Percentiles rank a stretch among this genome's conserved stretches.
phyloP scores from a whole-genome alignment of 2,329 filamentous ascomycete genomes.

The Alternaria conjuncta region DNA sequence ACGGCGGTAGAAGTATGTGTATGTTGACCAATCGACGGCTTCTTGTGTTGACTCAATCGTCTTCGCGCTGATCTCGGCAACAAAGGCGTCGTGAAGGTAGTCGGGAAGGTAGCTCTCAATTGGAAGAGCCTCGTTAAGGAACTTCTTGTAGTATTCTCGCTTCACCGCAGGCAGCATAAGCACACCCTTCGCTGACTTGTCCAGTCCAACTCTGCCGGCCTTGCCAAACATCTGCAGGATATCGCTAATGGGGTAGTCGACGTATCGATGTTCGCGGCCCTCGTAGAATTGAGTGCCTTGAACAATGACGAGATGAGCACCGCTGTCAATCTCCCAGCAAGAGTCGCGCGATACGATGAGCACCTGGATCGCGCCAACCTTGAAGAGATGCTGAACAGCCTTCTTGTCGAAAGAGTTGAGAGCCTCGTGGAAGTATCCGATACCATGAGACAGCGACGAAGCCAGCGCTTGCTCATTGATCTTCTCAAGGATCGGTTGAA shows the following conservation, averaged over 20 bases:
- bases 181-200: slow-evolving; percentile 86
- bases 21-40: slow-evolving; percentile 97
- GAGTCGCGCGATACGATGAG: slow-evolving; percentile 84
- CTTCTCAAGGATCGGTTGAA: slow-evolving; percentile 79
- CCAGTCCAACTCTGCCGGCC: slow-evolving; percentile 77
- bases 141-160: slow-evolving; percentile 98
- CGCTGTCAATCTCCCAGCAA: slow-evolving; percentile 92
- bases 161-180: slow-evolving; percentile 95
- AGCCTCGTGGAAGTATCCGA: slow-evolving; percentile 97
- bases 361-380: slow-evolving; percentile 86
- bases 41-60: slow-evolving; percentile 95
- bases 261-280: slow-evolving; percentile 93
- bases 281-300: slow-evolving; percentile 99
- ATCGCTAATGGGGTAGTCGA: slow-evolving; percentile 94
- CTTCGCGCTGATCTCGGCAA: slow-evolving; percentile 95
- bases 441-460: slow-evolving; percentile 88
- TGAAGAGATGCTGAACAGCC: slow-evolving; percentile 92
- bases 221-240: slow-evolving; percentile 98
- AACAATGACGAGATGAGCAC: slow-evolving; percentile 87
- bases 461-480: slow-evolving; percentile 87
- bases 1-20: slow-evolving; percentile 97
- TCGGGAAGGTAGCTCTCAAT: slow-evolving; percentile 93
- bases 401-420: slow-evolving; percentile 86
- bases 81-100: slow-evolving; percentile 93
- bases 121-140: slow-evolving; percentile 92